Percentiles rank a stretch among this genome's conserved stretches.
phyloP scores from a whole-genome alignment of 345 rosid genomes.

The Chamaenerion angustifolium region DNA sequence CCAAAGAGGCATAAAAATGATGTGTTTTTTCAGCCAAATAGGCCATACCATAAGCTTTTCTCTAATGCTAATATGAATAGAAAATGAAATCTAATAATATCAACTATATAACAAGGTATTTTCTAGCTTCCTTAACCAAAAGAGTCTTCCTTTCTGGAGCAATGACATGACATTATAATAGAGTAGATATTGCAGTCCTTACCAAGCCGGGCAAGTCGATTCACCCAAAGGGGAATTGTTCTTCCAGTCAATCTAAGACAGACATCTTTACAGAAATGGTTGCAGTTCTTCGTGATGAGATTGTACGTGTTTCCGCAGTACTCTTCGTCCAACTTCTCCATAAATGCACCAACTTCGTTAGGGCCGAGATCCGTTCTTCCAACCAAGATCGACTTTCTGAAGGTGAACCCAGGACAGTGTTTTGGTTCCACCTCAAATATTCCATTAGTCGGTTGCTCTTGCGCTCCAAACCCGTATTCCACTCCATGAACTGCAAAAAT shows the following conservation, averaged over 20 bases:
- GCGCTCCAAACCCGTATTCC: conserved; percentile 96
- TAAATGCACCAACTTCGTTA: conserved; percentile 48
- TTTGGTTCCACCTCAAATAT: conserved; percentile 88
- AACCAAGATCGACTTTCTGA: conserved; percentile 72
- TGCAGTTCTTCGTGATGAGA: conserved; percentile 86
- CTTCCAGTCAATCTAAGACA: conserved; percentile 58
- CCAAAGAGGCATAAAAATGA: too few species aligned
- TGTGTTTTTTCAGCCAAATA: too few species aligned
- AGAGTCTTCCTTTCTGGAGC: too few species aligned
- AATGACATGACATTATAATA: neutral
- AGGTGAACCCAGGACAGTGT: conserved; percentile 81
- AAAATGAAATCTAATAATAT: too few species aligned
- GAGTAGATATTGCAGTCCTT: conserved; percentile 6
- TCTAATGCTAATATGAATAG: too few species aligned
- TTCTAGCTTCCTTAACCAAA: too few species aligned
- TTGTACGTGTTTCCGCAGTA: conserved; percentile 71
- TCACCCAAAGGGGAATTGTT: conserved; percentile 86
- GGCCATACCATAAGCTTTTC: too few species aligned
- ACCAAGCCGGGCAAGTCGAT: conserved; percentile 94
- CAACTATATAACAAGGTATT: too few species aligned
- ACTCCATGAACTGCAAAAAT: conserved; percentile 50
- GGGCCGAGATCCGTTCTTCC: conserved; percentile 80
- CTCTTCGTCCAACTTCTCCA: conserved; percentile 71
- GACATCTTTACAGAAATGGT: conserved; percentile 88
- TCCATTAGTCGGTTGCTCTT: conserved; percentile 65